Conservation (phyloP, 176 grass and related monocot species). For the Triticum turgidum region DNA sequence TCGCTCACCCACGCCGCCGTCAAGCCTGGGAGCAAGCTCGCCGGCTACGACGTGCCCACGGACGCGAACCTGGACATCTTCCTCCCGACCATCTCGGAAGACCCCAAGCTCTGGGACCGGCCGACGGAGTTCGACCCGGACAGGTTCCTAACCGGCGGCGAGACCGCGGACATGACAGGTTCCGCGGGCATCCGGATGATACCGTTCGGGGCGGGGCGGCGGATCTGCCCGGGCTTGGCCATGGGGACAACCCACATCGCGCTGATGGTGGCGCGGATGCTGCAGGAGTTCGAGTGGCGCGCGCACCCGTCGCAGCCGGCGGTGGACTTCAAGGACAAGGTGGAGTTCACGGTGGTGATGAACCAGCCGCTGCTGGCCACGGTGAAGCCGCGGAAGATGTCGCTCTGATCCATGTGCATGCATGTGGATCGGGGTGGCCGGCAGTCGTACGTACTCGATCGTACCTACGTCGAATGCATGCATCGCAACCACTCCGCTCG, state of each 20-base stretch:
- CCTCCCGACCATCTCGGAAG: slow-evolving; percentile 73
- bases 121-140: slow-evolving; percentile 84
- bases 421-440: not conserved
- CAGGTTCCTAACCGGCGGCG: slow-evolving; percentile 68
- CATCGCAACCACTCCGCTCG: not conserved
- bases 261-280: slow-evolving; percentile 77
- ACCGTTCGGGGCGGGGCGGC: slow-evolving; percentile 76
- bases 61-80: slow-evolving; percentile 91
- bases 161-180: slow-evolving; percentile 89
- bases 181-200: slow-evolving; percentile 89
- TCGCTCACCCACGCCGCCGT: slow-evolving; percentile 77
- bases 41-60: slow-evolving; percentile 70
- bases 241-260: slow-evolving; percentile 92
- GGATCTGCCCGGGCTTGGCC: slow-evolving; percentile 79
- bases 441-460: not conserved
- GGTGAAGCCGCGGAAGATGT: slow-evolving; percentile 57
- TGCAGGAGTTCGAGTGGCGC: slow-evolving; percentile 90
- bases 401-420: slow-evolving; percentile 35
- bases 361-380: slow-evolving; percentile 61
- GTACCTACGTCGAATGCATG: too few relatives aligned
- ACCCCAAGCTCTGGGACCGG: slow-evolving; percentile 65
- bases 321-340: slow-evolving; percentile 82
- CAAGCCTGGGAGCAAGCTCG: slow-evolving; percentile 50
- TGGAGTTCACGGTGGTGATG: slow-evolving; percentile 98
- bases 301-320: slow-evolving; percentile 66